Evolutionary conservation across 2,329 filamentous ascomycete genomes (phyloP), one percentile per base, ranked within the genome.

Genomic region (Taxawa tesnikishii): DNA sequence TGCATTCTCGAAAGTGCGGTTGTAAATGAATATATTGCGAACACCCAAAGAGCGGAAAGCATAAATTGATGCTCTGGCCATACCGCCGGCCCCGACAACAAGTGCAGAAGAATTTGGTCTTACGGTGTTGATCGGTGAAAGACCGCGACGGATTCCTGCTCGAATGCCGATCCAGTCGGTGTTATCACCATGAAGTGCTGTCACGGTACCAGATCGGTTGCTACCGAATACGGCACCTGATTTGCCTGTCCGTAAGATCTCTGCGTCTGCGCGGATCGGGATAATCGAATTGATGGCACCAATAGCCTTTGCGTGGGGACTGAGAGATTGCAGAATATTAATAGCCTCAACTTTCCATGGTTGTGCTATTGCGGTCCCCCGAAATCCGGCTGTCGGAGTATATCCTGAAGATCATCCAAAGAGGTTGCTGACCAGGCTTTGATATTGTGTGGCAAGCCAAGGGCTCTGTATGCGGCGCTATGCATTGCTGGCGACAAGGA

Each of bases 121-220:
- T 19, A 75, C 67, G 0, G 67, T 65, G 38, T 74, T 74, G 3
- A 79, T 76, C 0, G 81, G 81, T 1, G 80, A 84, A 2, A 85
- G 60, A 2, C 79, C 79, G 18, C 79, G 67, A 5, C 75, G 68
- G 26, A 87, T 70, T 47, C 79, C 84, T 3, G 77, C 79, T 32
- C 77, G 64, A 26, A 87, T 81, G 4, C 81, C 81, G 19, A 84
- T 79, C 76, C 81, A 87, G 50, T 87, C 81, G 0, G 80, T 85
- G 38, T 87, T 87, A 37, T 85, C 79, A 1, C 80, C 82, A 40
- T 83, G 82, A 0, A 85, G 61, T 0, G 75, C 78, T 39, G 70
- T 69, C 5, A 83, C 70, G 0, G 74, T 70, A 0, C 80, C 79
- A 1, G 75, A 67, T 26, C 73, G 66, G 39, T 77, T 77, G 37